phyloP scores from a whole-genome alignment of 2,329 filamentous ascomycete genomes.

The Botrytis cinerea region DNA sequence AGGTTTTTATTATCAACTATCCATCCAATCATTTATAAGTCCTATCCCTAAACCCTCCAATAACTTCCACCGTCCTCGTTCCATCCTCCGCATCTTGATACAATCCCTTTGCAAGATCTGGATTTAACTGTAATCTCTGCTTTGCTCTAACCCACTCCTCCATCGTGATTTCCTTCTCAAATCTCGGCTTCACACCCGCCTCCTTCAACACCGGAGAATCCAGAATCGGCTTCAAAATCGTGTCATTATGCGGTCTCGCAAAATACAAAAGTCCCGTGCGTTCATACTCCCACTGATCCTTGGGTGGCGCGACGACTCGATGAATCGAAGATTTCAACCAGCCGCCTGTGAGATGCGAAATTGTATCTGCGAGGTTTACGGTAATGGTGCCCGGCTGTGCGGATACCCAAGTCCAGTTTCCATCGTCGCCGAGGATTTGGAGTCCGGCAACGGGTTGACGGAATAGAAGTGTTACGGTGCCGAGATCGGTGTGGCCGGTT shows the following conservation, averaged over 20 bases:
- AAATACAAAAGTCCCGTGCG: slow-evolving; percentile 51
- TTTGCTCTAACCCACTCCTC: slow-evolving; percentile 48
- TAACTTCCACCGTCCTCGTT: slow-evolving; percentile 43
- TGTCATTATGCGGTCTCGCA: slow-evolving; percentile 42
- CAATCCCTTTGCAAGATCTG: slow-evolving; percentile 42
- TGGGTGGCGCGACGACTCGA: slow-evolving; percentile 42
- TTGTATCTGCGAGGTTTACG: slow-evolving; percentile 53
- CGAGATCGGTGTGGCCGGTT: slow-evolving; percentile 57
- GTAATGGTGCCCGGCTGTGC: slow-evolving; percentile 53
- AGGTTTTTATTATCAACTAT: too few species aligned
- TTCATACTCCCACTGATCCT: slow-evolving; percentile 45
- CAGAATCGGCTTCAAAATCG: slow-evolving; percentile 38
- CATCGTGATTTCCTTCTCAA: slow-evolving; percentile 48
- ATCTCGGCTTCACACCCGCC: slow-evolving; percentile 39
- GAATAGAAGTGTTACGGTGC: slow-evolving; percentile 58
- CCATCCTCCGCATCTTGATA: slow-evolving; percentile 43
- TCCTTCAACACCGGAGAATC: slow-evolving; percentile 40
- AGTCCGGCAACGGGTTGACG: slow-evolving; percentile 59
- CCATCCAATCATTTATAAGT: slow-evolving; percentile 31
- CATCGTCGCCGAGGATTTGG: slow-evolving; percentile 54
- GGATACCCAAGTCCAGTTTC: slow-evolving; percentile 53
- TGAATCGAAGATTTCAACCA: slow-evolving; percentile 49
- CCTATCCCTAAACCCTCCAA: slow-evolving; percentile 41
- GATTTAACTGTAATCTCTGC: slow-evolving; percentile 43
- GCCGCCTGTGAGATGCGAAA: slow-evolving; percentile 52